Conservation (phyloP, 2,329 filamentous ascomycete species). For the Claviceps sp. region DNA sequence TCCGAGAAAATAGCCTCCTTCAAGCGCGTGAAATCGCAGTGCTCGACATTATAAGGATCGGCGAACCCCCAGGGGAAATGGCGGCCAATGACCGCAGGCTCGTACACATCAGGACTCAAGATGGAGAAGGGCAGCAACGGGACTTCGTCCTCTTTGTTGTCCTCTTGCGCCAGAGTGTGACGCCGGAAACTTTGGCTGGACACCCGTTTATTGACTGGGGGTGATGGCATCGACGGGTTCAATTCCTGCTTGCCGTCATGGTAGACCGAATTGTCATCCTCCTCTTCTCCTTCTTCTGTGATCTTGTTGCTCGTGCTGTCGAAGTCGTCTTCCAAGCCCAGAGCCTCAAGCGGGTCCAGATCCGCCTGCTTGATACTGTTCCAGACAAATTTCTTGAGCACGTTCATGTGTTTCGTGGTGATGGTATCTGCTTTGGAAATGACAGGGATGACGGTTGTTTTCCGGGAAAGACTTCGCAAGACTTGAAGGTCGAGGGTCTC, state of each 20-base stretch:
- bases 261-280: constrained; percentile 16
- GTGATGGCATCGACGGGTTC: constrained; percentile 19
- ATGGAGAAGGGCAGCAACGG: constrained; percentile 82
- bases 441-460: constrained; percentile 89
- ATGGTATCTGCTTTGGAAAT: constrained; percentile 96
- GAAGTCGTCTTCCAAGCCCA: constrained; percentile 69
- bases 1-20: constrained; percentile 88
- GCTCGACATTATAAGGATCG: constrained; percentile 77
- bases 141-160: constrained; percentile 35
- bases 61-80: constrained; percentile 96
- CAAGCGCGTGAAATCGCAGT: constrained; percentile 86
- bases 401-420: constrained; percentile 86
- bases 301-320: constrained; percentile 40
- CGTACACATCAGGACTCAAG: constrained; percentile 86
- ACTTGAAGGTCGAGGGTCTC: constrained; percentile 86
- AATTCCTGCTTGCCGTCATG: constrained; percentile 10
- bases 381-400: constrained; percentile 84
- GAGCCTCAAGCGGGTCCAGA: constrained; percentile 75
- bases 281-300: constrained; percentile 44
- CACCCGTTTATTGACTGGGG: constrained; percentile 29
- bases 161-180: constrained; percentile 30
- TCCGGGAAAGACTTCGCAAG: constrained; percentile 73
- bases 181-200: constrained; percentile 33
- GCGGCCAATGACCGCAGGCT: constrained; percentile 65
- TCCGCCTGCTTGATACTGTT: constrained; percentile 73